Evolutionary conservation across 1,284 basidiomycete genomes (phyloP).

Genomic region (Blastosporella zonata): DNA sequence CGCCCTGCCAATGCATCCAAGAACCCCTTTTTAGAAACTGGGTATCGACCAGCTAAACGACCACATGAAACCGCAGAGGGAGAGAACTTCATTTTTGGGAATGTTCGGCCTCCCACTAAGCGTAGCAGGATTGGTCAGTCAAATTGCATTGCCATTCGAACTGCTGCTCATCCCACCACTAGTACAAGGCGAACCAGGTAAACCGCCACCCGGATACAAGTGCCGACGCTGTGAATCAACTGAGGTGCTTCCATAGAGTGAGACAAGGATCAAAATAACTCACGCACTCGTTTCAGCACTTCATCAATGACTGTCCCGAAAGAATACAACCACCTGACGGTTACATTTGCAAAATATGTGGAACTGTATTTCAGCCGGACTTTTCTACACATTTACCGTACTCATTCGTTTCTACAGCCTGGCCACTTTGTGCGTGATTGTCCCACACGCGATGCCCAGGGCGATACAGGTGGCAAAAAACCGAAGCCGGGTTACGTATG

Average conservation of each 20-base stretch:
- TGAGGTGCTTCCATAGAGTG: constrained; percentile 46
- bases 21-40: constrained; percentile 64
- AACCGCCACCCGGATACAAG: constrained; percentile 69
- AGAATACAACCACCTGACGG: constrained; percentile 73
- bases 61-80: constrained; percentile 42
- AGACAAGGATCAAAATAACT: not conserved
- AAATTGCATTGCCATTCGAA: not conserved
- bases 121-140: constrained; percentile 50
- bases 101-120: constrained; percentile 53
- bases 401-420: constrained; percentile 37
- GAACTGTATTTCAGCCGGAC: constrained; percentile 40
- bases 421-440: constrained; percentile 88
- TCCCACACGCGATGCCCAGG: constrained; percentile 70
- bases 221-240: constrained; percentile 74
- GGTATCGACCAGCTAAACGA: constrained; percentile 49
- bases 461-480: constrained; percentile 76
- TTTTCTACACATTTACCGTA: not conserved
- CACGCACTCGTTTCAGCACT: constrained; percentile 50
- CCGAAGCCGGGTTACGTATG: constrained; percentile 84
- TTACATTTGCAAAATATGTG: constrained; percentile 85
- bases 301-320: constrained; percentile 73
- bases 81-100: constrained; percentile 70
- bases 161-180: constrained; percentile 21
- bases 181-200: constrained; percentile 43
- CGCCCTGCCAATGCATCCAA: constrained; percentile 66